phyloP scores from a whole-genome alignment of 306 rosid genomes.

The Canavalia ensiformis region DNA sequence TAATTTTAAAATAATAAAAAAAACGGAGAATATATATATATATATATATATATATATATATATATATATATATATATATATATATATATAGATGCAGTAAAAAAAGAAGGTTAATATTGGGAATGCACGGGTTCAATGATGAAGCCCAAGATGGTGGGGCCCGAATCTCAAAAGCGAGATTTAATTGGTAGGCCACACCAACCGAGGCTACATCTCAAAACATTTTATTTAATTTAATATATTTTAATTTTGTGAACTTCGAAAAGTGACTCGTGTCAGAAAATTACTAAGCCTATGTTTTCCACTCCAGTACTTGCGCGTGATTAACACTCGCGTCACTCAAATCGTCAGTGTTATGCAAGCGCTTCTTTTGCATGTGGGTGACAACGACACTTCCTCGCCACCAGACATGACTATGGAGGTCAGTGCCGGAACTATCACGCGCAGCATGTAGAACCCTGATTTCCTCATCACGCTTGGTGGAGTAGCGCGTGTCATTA shows the following conservation, averaged over 20 bases:
- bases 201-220: constrained; percentile 31
- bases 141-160: not conserved
- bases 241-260: not conserved
- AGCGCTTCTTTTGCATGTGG: not conserved
- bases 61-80: too few relatives aligned
- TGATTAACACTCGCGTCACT: not conserved
- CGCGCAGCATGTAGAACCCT: constrained; percentile 18
- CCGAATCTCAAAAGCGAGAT: constrained; percentile 22
- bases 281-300: not conserved
- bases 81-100: not conserved
- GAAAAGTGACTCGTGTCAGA: constrained; percentile 35
- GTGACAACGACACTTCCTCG: constrained; percentile 32
- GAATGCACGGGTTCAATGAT: not conserved
- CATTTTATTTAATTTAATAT: not conserved
- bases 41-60: too few relatives aligned
- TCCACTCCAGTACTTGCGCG: not conserved
- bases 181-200: constrained; percentile 41
- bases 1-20: too few relatives aligned
- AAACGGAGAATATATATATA: too few relatives aligned
- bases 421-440: not conserved
- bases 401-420: not conserved
- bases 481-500: not conserved
- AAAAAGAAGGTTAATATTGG: not conserved
- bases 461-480: not conserved
- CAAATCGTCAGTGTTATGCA: constrained; percentile 1